Evolutionary conservation across 305 asterid species (phyloP).

Genomic region (Solanum hybrid): DNA sequence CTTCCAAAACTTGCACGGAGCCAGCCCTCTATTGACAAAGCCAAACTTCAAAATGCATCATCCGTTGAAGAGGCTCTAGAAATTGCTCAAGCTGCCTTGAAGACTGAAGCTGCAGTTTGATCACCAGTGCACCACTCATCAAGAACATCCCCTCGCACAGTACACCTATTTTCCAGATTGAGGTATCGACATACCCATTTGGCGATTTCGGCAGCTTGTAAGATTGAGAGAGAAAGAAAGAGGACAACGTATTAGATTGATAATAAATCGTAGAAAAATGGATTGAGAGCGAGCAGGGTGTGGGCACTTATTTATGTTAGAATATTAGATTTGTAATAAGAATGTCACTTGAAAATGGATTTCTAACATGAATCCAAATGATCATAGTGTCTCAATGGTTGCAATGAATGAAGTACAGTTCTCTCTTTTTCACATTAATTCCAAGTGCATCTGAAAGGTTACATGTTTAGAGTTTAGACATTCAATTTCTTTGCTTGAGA

Average conservation of each 20-base stretch:
- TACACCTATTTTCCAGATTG: background rate
- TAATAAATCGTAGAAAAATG: background rate
- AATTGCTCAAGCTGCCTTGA: constrained; percentile 53
- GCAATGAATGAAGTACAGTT: background rate
- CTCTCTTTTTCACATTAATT: background rate
- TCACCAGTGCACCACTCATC: constrained; percentile 7
- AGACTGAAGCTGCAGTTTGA: constrained; percentile 24
- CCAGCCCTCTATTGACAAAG: constrained; percentile 62
- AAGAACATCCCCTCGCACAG: background rate
- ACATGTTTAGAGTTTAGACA: background rate
- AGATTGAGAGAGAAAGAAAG: background rate
- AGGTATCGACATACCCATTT: background rate
- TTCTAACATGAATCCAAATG: background rate
- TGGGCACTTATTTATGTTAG: background rate
- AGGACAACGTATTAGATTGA: background rate
- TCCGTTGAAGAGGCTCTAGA: constrained; percentile 84
- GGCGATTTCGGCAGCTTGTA: background rate
- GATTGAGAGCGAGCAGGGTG: background rate
- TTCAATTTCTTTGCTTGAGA: background rate
- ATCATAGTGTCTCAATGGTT: too few relatives aligned
- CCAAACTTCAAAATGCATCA: constrained; percentile 69
- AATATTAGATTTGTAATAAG: background rate
- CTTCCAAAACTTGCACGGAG: constrained; percentile 79
- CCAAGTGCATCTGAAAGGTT: background rate
- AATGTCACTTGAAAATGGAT: background rate